A percentile compares a stretch with the other conserved stretches of the same genome.
phyloP scores from a whole-genome alignment of 2,329 filamentous ascomycete genomes.

The Eurotiales sp. region DNA sequence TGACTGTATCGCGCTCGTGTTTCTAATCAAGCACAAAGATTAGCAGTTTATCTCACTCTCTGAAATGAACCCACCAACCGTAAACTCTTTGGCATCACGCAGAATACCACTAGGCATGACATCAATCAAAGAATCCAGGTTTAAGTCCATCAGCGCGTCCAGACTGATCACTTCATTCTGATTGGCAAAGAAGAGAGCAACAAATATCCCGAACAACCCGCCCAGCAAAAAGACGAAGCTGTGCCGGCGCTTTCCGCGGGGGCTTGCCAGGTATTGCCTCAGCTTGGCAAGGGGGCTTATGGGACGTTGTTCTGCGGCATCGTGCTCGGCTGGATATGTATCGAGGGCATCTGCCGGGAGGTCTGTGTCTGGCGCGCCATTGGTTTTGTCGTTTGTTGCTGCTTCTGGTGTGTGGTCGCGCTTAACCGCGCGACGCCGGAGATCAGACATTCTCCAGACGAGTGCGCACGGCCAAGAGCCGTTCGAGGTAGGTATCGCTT shows the following conservation, averaged over 20 bases:
- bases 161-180: slow-evolving; percentile 86
- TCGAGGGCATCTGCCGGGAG: neutral
- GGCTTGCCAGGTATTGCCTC: slow-evolving; percentile 23
- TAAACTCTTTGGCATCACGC: slow-evolving; percentile 78
- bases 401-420: slow-evolving; percentile 14
- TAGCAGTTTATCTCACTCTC: slow-evolving; percentile 13
- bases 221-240: slow-evolving; percentile 83
- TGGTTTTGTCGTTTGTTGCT: neutral
- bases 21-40: slow-evolving; percentile 47
- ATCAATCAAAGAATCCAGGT: slow-evolving; percentile 81
- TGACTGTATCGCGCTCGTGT: slow-evolving; percentile 80
- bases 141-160: slow-evolving; percentile 65
- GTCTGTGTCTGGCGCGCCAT: neutral
- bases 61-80: slow-evolving; percentile 53
- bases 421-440: slow-evolving; percentile 41
- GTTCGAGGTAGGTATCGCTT: too few relatives aligned
- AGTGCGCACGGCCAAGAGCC: too few relatives aligned
- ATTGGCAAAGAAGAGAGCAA: slow-evolving; percentile 84
- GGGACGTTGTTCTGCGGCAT: slow-evolving; percentile 25
- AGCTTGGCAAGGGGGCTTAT: slow-evolving; percentile 25
- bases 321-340: neutral
- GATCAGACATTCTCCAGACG: slow-evolving; percentile 28
- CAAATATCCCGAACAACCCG: slow-evolving; percentile 83
- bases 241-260: slow-evolving; percentile 65
- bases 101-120: slow-evolving; percentile 82